These are phyloP conservation scores for Scheffersomyces amazonensis DNA, from an alignment of 805 yeast genomes.

Conservation along the genomic window DNA sequence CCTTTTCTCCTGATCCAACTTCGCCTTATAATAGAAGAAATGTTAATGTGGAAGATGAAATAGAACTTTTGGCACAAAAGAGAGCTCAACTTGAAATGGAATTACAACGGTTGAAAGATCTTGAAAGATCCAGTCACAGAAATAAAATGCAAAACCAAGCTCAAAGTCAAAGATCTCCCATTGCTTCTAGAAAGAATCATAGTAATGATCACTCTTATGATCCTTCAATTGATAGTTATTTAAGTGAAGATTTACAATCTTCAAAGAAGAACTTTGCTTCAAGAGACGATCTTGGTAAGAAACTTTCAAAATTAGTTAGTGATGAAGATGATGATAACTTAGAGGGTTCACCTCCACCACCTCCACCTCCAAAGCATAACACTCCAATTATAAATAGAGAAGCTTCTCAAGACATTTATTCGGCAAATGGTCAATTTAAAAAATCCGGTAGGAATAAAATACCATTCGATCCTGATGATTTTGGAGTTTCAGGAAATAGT, in stretches of 20 bases:
- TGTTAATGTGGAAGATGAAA: conserved; percentile 4
- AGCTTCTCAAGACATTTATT: not conserved
- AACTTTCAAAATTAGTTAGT: conserved; percentile 20
- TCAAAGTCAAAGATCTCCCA: not conserved
- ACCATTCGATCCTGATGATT: conserved; percentile 39
- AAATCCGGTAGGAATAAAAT: conserved; percentile 7
- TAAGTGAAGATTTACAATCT: conserved; percentile 33
- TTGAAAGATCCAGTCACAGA: conserved; percentile 19
- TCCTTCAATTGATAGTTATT: conserved; percentile 24
- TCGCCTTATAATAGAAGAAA: not conserved
- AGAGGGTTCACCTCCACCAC: conserved; percentile 36
- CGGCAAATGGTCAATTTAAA: not conserved
- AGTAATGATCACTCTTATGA: conserved; percentile 3
- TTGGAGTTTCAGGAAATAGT: conserved; percentile 25
- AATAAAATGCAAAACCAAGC: conserved; percentile 1
- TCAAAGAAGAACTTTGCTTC: conserved; percentile 30
- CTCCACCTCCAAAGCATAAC: conserved; percentile 36
- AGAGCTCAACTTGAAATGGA: conserved; percentile 40
- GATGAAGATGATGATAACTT: conserved; percentile 17
- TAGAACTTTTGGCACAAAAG: conserved; percentile 21
- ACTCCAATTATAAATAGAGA: conserved; percentile 8
- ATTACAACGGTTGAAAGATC: conserved; percentile 27
- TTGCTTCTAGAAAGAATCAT: conserved; percentile 1
- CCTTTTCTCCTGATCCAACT: conserved; percentile 22
- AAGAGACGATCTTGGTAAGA: conserved; percentile 33